A percentile compares a stretch with the other conserved stretches of the same genome.
Evolutionary conservation across 139 green algal genomes (phyloP).

Genomic region (Chlamydomonas eustigma): DNA sequence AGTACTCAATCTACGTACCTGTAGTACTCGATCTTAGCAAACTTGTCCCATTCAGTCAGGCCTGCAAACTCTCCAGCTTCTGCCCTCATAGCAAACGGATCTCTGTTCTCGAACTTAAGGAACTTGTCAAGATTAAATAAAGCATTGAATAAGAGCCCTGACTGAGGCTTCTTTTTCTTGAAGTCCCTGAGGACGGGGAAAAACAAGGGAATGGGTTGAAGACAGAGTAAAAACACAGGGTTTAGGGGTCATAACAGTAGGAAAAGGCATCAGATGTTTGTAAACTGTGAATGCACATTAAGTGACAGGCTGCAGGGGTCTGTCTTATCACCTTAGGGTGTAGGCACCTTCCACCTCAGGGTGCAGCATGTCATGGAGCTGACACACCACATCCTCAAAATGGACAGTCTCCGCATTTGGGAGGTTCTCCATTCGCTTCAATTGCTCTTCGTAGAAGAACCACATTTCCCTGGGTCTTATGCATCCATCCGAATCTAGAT

Average conservation of each 20-base stretch:
- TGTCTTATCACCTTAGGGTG: conserved; percentile 43
- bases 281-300: background rate
- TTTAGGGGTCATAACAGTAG: background rate
- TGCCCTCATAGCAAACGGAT: conserved; percentile 50
- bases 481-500: conserved; percentile 57
- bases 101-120: conserved; percentile 91
- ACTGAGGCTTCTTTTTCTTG: conserved; percentile 59
- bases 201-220: background rate
- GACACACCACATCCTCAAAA: conserved; percentile 83
- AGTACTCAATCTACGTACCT: too few relatives aligned
- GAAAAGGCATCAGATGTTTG: background rate
- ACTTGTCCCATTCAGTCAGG: conserved; percentile 72
- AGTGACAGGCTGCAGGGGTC: too few relatives aligned
- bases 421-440: conserved; percentile 94
- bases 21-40: conserved; percentile 66
- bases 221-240: background rate
- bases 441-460: conserved; percentile 93
- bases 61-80: conserved; percentile 53
- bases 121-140: conserved; percentile 99
- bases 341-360: conserved; percentile 45
- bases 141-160: conserved; percentile 93
- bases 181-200: conserved; percentile 64
- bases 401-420: conserved; percentile 48
- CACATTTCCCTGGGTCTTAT: conserved; percentile 83
- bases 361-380: conserved; percentile 96